Base-by-base conservation (phyloP, 768 basidiomycete genomes). In the Psilocybe subaeruginosa region DNA sequence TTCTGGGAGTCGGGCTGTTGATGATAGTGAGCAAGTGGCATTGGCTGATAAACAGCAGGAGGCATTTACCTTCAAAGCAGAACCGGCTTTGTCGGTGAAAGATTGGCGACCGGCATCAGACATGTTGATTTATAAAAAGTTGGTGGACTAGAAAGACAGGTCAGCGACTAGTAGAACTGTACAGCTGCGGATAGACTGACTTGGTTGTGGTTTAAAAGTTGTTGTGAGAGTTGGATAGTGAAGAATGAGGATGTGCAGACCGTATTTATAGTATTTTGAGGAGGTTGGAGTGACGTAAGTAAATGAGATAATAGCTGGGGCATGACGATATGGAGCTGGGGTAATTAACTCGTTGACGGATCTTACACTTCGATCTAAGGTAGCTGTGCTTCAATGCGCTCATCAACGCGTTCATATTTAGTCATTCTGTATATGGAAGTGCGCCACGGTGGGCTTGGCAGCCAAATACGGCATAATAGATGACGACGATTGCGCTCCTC, bases 1-100 rank as follows among this genome's bases (percentile, higher is more conserved):
- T 88, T 88, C 77, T 87, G 76, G 33, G 81, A 82, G 64, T 87
- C 85, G 66, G 85, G 85, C 85, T 86, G 54, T 16, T 29, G 35
- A 1, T 9, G 14, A 8, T 12, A 50, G 35, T 33, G 47, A 61
- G 59, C 23, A 50, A 46, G 50, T 31, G 33, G 27, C 7, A 12
- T 3, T 17, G 37, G 9, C 30, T 2, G n/a, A 12, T 17, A 37
- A 14, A 4, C 11, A 12, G 8, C 11, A 27, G 33, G 23, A 43
- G 37, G 7, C 29, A 55, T 59, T 1, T 51, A 85, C 85, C 82
- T 87, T 85, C 55, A 85, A 2, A 47, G 81, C 74, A 68, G 84
- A 63, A 39, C 69, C 61, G 52, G 77, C 80, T 76, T 87, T 88
- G 78, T 86, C 84, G 69, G 83, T 82, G 74, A 85, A 73, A 60